Conservation (phyloP, 768 basidiomycete genomes). For the Leucosporidium scottii region DNA sequence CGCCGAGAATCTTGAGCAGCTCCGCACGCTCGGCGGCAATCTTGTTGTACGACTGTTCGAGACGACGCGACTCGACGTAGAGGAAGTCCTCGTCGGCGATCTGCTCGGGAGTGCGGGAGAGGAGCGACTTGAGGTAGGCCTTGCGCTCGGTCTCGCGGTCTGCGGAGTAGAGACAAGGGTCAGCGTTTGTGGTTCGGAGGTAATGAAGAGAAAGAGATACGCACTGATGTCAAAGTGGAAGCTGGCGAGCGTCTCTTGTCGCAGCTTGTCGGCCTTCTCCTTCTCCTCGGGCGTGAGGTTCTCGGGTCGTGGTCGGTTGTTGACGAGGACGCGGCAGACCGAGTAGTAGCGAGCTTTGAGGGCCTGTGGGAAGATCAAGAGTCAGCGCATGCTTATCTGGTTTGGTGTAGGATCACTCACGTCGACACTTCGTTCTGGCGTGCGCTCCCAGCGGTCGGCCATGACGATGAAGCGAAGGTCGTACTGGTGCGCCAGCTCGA, state of each 20-base stretch:
- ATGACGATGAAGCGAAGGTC: constrained; percentile 85
- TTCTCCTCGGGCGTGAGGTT: too few species aligned
- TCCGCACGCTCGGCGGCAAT: constrained; percentile 32
- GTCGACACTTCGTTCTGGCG: constrained; percentile 46
- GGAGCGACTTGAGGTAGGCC: constrained; percentile 76
- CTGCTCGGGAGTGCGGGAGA: constrained; percentile 77
- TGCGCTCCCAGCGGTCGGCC: constrained; percentile 78
- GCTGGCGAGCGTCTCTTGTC: constrained; percentile 3
- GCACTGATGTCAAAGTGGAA: constrained; percentile 73
- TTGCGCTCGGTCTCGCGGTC: constrained; percentile 83
- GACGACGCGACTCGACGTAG: constrained; percentile 84
- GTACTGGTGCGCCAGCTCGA: constrained; percentile 67
- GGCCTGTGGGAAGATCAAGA: neutral
- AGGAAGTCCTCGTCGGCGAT: constrained; percentile 92
- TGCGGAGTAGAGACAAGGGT: constrained; percentile 39
- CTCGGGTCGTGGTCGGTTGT: constrained; percentile 43
- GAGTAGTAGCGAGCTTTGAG: constrained; percentile 84
- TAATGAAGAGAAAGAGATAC: constrained; percentile 2
- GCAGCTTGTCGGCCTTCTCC: neutral
- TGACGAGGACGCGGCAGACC: constrained; percentile 77
- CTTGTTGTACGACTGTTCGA: constrained; percentile 78
- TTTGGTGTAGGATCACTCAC: neutral
- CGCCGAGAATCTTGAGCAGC: constrained; percentile 36
- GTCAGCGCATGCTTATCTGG: constrained; percentile 11
- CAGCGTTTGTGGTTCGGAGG: neutral